These are phyloP conservation scores for Candida chilensis DNA, from an alignment of 805 yeast species.

Conservation along the genomic window DNA sequence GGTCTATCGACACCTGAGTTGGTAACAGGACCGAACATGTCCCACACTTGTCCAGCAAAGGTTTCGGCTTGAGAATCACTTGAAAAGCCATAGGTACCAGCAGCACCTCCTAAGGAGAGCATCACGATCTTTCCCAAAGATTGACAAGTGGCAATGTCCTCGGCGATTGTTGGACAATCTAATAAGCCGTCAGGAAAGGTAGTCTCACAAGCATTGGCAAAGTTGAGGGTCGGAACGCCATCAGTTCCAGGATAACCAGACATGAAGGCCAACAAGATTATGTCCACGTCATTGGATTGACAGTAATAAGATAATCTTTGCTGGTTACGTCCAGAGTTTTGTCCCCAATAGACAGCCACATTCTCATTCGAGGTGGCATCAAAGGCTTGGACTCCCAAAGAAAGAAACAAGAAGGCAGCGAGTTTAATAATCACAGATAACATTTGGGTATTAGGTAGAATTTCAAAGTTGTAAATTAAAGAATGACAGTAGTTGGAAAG, in stretches of 20 bases:
- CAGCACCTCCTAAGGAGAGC: slow-evolving; percentile 72
- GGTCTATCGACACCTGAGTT: slow-evolving; percentile 31
- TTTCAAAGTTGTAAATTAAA: no score
- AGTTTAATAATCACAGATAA: no score
- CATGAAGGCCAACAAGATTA: slow-evolving; percentile 65
- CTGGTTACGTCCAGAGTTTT: slow-evolving; percentile 48
- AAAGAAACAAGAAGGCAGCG: no score
- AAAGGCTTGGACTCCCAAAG: no score
- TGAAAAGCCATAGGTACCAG: slow-evolving; percentile 45
- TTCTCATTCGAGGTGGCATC: slow-evolving; percentile 35
- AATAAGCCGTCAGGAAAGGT: slow-evolving; percentile 31
- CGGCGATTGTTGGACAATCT: slow-evolving; percentile 31
- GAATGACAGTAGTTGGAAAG: no score
- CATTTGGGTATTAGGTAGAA: no score
- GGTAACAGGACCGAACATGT: slow-evolving; percentile 8
- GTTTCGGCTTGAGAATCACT: slow-evolving; percentile 44
- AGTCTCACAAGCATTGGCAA: slow-evolving; percentile 41
- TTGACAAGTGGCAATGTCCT: slow-evolving; percentile 73
- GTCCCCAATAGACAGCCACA: slow-evolving; percentile 88
- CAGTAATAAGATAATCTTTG: slow-evolving; percentile 44
- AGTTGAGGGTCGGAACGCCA: slow-evolving; percentile 34
- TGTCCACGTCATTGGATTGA: slow-evolving; percentile 58
- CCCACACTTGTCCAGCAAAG: slow-evolving; percentile 30
- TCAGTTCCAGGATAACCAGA: slow-evolving; percentile 43
- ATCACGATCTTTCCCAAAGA: slow-evolving; percentile 67